phyloP scores from a whole-genome alignment of 2,329 filamentous ascomycete genomes.

The Fusarium phyllophilum region DNA sequence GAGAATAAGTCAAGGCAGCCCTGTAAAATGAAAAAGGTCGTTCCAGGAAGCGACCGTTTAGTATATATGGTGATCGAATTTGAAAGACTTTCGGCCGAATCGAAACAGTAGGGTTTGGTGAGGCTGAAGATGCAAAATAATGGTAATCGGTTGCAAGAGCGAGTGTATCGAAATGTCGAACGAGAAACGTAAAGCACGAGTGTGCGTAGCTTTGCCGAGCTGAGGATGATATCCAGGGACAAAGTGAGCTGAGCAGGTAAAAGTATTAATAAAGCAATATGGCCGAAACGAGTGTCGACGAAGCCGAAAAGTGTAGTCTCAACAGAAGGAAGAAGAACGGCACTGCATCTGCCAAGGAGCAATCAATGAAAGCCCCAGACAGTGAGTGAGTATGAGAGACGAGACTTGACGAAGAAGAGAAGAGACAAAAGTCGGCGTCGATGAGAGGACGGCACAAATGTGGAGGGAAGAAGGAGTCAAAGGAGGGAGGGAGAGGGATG shows the following conservation, averaged over 20 bases:
- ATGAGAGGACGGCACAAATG: slow-evolving; percentile 38
- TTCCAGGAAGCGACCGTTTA: slow-evolving; percentile 41
- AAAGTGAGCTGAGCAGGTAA: slow-evolving; percentile 39
- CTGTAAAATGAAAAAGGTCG: slow-evolving; percentile 34
- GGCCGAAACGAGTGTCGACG: slow-evolving; percentile 48
- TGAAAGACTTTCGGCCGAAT: slow-evolving; percentile 40
- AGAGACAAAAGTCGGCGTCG: slow-evolving; percentile 34
- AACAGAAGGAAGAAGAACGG: slow-evolving; percentile 43
- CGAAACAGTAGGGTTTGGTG: slow-evolving; percentile 29
- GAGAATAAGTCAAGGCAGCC: slow-evolving; percentile 22
- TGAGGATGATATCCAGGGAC: slow-evolving; percentile 29
- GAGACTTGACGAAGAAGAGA: slow-evolving; percentile 28
- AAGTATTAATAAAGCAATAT: slow-evolving; percentile 48
- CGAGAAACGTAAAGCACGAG: slow-evolving; percentile 44
- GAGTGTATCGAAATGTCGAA: slow-evolving; percentile 43
- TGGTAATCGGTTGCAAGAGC: slow-evolving; percentile 36
- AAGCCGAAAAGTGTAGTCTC: slow-evolving; percentile 43
- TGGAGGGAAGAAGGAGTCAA: slow-evolving; percentile 38
- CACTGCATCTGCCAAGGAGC: slow-evolving; percentile 46
- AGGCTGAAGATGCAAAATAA: slow-evolving; percentile 35
- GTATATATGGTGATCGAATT: slow-evolving; percentile 44
- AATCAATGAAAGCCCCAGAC: slow-evolving; percentile 38
- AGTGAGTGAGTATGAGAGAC: slow-evolving; percentile 32
- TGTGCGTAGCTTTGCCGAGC: slow-evolving; percentile 24
- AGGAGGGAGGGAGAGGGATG: slow-evolving; percentile 39